Conservation (phyloP, 345 rosid genomes). For the Sapria himalayana region DNA sequence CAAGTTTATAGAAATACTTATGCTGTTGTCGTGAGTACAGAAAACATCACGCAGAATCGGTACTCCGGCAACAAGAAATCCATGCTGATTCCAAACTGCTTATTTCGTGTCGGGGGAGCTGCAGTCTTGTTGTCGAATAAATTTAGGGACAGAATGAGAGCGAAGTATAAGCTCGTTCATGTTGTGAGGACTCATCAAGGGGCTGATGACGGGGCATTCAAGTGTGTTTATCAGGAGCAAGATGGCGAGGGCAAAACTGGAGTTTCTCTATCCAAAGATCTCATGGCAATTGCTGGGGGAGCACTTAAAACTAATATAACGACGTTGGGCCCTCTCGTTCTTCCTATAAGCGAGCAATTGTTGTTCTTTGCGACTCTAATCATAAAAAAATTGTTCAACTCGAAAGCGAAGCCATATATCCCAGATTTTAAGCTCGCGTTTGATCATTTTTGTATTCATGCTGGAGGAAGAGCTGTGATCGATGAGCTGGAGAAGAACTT, state of each 20-base stretch:
- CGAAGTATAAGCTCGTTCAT: slow-evolving; percentile 71
- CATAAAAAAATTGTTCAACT: slow-evolving; percentile 35
- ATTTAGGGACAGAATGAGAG: slow-evolving; percentile 24
- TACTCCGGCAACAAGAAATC: slow-evolving; percentile 83
- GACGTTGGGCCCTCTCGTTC: slow-evolving; percentile 75
- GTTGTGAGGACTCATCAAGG: slow-evolving; percentile 89
- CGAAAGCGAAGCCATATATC: slow-evolving; percentile 57
- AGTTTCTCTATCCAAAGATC: slow-evolving; percentile 71
- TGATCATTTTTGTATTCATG: slow-evolving; percentile 78
- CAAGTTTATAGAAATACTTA: slow-evolving; percentile 76
- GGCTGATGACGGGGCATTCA: slow-evolving; percentile 63
- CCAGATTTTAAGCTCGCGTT: slow-evolving; percentile 93
- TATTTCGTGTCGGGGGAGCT: slow-evolving; percentile 71
- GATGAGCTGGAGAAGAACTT: slow-evolving; percentile 91
- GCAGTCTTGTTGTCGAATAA: slow-evolving; percentile 58
- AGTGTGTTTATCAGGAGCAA: slow-evolving; percentile 75
- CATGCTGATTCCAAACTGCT: slow-evolving; percentile 73
- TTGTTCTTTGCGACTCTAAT: slow-evolving; percentile 56
- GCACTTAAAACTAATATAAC: slow-evolving; percentile 78
- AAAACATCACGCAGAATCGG: slow-evolving; percentile 87
- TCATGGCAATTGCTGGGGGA: slow-evolving; percentile 77
- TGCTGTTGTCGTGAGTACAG: slow-evolving; percentile 81
- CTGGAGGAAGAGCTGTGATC: slow-evolving; percentile 81
- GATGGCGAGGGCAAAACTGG: slow-evolving; percentile 63
- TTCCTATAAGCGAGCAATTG: slow-evolving; percentile 77